phyloP scores from a whole-genome alignment of 2,329 filamentous ascomycete genomes.

The Ascochyta rabiei region DNA sequence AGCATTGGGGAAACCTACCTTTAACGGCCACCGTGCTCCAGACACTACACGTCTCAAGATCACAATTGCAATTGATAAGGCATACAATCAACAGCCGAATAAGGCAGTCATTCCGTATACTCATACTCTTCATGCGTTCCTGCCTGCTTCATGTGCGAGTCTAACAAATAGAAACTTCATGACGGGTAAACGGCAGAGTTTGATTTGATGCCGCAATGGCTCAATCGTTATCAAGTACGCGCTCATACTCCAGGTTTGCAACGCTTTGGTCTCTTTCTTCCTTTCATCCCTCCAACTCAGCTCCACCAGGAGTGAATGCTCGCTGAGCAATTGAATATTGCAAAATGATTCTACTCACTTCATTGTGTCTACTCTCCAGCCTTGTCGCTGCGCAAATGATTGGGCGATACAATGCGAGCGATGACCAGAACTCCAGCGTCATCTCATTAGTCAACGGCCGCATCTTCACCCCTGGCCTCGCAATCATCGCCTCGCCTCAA shows the following conservation, averaged over 20 bases:
- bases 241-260: slow-evolving; percentile 35
- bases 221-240: slow-evolving; percentile 30
- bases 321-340: not conserved
- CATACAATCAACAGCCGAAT: not conserved
- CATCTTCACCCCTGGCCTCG: slow-evolving; percentile 72
- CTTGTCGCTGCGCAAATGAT: slow-evolving; percentile 37
- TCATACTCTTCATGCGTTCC: not conserved
- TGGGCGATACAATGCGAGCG: slow-evolving; percentile 27
- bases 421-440: slow-evolving; percentile 32
- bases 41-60: slow-evolving; percentile 26
- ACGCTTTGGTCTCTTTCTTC: slow-evolving; percentile 14
- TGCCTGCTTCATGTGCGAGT: not conserved
- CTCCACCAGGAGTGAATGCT: not conserved
- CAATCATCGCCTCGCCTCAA: slow-evolving; percentile 64
- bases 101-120: not conserved
- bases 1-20: not conserved
- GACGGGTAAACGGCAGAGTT: slow-evolving; percentile 10
- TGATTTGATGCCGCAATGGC: slow-evolving; percentile 14
- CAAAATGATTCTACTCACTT: slow-evolving; percentile 26
- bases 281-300: slow-evolving; percentile 1
- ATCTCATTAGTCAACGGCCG: slow-evolving; percentile 69
- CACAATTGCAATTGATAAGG: not conserved
- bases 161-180: not conserved
- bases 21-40: slow-evolving; percentile 8
- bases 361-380: slow-evolving; percentile 26